A percentile compares a stretch with the other conserved stretches of the same genome.
These are phyloP conservation scores for Suhomyces sp. DNA, from an alignment of 805 yeast genomes.

Conservation along the genomic window DNA sequence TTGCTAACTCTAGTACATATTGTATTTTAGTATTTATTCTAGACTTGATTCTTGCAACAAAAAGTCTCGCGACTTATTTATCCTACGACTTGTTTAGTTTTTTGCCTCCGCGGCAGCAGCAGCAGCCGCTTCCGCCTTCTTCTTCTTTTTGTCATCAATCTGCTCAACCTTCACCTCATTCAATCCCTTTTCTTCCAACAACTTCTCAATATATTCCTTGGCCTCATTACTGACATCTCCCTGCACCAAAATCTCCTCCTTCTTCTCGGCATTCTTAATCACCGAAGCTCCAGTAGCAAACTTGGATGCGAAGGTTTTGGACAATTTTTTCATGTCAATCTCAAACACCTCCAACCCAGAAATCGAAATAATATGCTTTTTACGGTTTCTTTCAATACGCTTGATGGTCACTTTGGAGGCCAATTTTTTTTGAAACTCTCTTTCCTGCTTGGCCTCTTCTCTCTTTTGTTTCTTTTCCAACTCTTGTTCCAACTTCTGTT, in stretches of 20 bases:
- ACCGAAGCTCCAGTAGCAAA: slow-evolving; percentile 97
- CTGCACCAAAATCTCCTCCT: slow-evolving; percentile 87
- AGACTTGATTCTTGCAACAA: too few relatives aligned
- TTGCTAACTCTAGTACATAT: too few relatives aligned
- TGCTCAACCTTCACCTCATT: slow-evolving; percentile 86
- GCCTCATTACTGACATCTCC: slow-evolving; percentile 95
- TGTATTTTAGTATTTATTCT: too few relatives aligned
- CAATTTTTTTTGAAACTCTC: slow-evolving; percentile 74
- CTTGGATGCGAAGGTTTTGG: slow-evolving; percentile 88
- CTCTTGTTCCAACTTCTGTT: slow-evolving; percentile 78
- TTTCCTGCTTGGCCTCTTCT: slow-evolving; percentile 79
- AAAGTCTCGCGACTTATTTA: too few relatives aligned
- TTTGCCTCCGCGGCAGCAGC: slow-evolving; percentile 2
- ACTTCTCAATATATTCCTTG: slow-evolving; percentile 65
- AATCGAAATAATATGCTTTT: slow-evolving; percentile 83
- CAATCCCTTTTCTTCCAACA: slow-evolving; percentile 79
- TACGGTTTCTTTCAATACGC: slow-evolving; percentile 84
- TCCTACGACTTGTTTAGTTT: too few relatives aligned
- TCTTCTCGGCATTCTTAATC: slow-evolving; percentile 84
- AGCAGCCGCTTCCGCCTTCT: slow-evolving; percentile 27
- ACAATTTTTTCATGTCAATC: slow-evolving; percentile 83
- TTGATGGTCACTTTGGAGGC: slow-evolving; percentile 80
- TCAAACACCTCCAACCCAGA: slow-evolving; percentile 86
- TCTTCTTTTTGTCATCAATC: slow-evolving; percentile 76
- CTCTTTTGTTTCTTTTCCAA: slow-evolving; percentile 81